A percentile compares a stretch with the other conserved stretches of the same genome.
These are phyloP conservation scores for Dovyalis caffra DNA, from an alignment of 345 rosid genomes.

Conservation along the genomic window DNA sequence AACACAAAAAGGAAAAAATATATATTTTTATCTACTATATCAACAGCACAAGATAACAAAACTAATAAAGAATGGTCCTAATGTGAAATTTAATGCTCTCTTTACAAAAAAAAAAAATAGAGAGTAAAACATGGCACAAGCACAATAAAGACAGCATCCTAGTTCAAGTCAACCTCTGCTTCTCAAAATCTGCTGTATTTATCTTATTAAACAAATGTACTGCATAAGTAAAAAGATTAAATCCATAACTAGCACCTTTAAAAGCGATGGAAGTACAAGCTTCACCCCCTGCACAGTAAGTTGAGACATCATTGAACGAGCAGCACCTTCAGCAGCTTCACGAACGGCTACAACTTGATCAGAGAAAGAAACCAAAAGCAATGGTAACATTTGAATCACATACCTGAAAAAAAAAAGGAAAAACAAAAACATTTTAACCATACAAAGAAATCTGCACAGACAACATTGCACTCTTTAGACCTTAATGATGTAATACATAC, in stretches of 20 bases:
- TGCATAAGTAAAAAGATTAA: background rate
- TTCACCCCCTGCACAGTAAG: conserved; percentile 90
- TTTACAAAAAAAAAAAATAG: too few species aligned
- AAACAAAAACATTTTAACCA: background rate
- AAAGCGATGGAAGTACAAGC: conserved; percentile 91
- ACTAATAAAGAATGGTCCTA: too few species aligned
- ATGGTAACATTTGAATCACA: conserved; percentile 89
- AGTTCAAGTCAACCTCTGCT: background rate
- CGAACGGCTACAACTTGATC: conserved; percentile 99
- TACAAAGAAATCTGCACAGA: background rate
- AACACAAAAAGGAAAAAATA: too few species aligned
- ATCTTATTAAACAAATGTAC: background rate
- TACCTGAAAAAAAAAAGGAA: conserved; percentile 51
- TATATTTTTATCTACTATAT: too few species aligned
- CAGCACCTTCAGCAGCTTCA: conserved; percentile 97
- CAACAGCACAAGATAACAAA: too few species aligned
- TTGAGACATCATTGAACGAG: conserved; percentile 99
- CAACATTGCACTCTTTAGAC: background rate
- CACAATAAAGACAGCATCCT: background rate
- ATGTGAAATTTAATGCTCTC: too few species aligned
- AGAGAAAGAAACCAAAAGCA: conserved; percentile 90
- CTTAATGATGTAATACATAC: conserved; percentile 40
- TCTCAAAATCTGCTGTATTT: background rate
- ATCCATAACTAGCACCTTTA: conserved; percentile 54
- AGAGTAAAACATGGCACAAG: background rate